Evolutionary conservation across 23 red algal species (phyloP).

Genomic region (Agarophyton chilense): DNA sequence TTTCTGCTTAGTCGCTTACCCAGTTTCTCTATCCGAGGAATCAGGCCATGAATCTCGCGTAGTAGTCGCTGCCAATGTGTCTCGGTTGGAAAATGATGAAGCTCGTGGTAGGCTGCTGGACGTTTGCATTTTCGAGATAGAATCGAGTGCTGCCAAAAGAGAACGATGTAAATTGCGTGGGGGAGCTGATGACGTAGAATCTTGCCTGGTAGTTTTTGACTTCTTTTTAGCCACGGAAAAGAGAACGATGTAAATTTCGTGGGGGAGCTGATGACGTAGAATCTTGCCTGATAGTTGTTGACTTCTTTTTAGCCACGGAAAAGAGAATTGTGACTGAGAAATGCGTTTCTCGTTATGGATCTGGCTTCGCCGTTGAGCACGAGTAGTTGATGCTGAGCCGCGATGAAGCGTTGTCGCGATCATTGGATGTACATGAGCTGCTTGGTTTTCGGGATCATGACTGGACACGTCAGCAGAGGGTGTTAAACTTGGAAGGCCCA

Average conservation of each 20-base stretch:
- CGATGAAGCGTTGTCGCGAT: constrained; percentile 7
- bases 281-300: constrained; percentile 25
- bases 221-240: constrained; percentile 53
- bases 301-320: constrained; percentile 52
- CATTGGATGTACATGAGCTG: not conserved
- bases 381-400: not conserved
- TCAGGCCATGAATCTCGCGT: constrained; percentile 50
- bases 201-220: constrained; percentile 25
- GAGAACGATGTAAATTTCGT: too few species aligned
- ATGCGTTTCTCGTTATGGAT: not conserved
- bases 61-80: constrained; percentile 54
- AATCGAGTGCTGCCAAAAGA: constrained; percentile 32
- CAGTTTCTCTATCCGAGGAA: constrained; percentile 51
- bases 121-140: constrained; percentile 17
- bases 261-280: constrained; percentile 49
- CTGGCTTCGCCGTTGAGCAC: constrained; percentile 5
- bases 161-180: constrained; percentile 28
- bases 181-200: constrained; percentile 43
- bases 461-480: not conserved
- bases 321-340: constrained; percentile 20
- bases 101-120: not conserved
- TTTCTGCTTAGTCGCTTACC: constrained; percentile 36
- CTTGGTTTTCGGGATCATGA: not conserved
- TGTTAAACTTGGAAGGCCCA: not conserved
- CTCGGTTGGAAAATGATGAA: constrained; percentile 20